Evolutionary conservation across 2,329 filamentous ascomycete species (phyloP), one percentile per base, ranked within the genome.

Genomic region (Fusarium solani-melongenae): DNA sequence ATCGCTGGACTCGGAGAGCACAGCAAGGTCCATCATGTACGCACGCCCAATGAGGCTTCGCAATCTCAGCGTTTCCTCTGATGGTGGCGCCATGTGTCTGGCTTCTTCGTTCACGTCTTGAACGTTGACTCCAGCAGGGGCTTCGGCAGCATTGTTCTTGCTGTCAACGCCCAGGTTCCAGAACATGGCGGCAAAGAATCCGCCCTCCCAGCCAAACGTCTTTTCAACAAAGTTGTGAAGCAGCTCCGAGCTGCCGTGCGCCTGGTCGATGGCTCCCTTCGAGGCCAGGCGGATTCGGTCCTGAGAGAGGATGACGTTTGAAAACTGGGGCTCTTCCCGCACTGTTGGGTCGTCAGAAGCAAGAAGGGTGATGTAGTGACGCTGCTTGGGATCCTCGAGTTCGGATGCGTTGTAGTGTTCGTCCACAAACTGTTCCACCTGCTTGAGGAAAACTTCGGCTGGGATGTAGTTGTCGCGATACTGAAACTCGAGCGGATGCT

Each of bases 331-430:
- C 12, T 90, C 85, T 24, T 89, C 86, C 78, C 94, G 92, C 27
- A 96, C 90, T 63, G 91, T 89, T 0, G 94, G 93, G 78, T 97
- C 94, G 79, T 97, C 94, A 0, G 93, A 95, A 6, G 94, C 93
- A 29, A 97, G 80, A 2, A 97, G 79, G 7, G 89, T 81, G 41
- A 94, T 81, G 27, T 85, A 84, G 24, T 82, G 82, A 17, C 80
- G 78, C 64, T 85, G 82, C 5, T 81, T 82, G 14, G 81, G 75
- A 15, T 77, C 66, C 33, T 84, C 80, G 11, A 82, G 81, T 5
- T 76, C 81, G 4, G 83, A 82, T 27, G 76, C 82, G 76, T 86
- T 88, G 79, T 87, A 84, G 34, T 83, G 82, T 10, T 83, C 79
- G 9, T 89, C 85, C 7, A 92, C 84, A 27, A 92, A 82, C 12